These are phyloP conservation scores for Tillandsia fasciculata DNA, from an alignment of 176 grass and related monocot genomes.

Conservation along the genomic window DNA sequence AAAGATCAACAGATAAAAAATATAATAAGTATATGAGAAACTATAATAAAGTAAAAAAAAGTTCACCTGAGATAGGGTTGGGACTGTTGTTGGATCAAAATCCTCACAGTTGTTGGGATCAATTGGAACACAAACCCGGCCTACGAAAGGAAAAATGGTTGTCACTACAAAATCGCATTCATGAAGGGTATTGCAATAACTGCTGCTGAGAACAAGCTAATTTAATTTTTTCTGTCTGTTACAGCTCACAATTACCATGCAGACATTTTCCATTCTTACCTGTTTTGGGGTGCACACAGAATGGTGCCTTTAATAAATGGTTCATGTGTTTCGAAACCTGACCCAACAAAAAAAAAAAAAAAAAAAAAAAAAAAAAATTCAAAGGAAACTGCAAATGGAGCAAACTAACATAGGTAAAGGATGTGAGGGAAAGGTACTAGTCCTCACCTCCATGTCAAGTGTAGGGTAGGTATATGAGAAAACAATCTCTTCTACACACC, in stretches of 20 bases:
- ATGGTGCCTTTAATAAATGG: constrained; percentile 92
- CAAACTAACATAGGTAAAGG: constrained; percentile 7
- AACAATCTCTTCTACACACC: constrained; percentile 89
- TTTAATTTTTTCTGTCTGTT: not conserved
- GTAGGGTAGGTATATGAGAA: constrained; percentile 94
- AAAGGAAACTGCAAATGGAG: not conserved
- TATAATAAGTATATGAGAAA: constrained; percentile 3
- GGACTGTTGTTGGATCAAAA: constrained; percentile 72
- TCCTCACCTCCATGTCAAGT: constrained; percentile 85
- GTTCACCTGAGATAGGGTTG: constrained; percentile 62
- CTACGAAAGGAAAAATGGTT: constrained; percentile 29
- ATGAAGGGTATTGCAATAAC: not conserved
- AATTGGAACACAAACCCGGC: constrained; percentile 78
- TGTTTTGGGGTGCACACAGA: constrained; percentile 91
- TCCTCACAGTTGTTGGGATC: constrained; percentile 72
- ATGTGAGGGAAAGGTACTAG: constrained; percentile 9
- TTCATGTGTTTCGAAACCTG: constrained; percentile 98
- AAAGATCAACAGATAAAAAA: constrained; percentile 2
- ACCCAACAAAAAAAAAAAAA: constrained; percentile 13
- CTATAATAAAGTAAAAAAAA: not conserved
- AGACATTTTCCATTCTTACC: constrained; percentile 29
- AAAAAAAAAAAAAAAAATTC: constrained; percentile 1
- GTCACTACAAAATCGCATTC: constrained; percentile 5
- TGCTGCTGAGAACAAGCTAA: not conserved
- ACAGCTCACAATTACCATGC: not conserved